phyloP scores from a whole-genome alignment of 768 basidiomycete genomes.

The Xerocomellus dryophilus region DNA sequence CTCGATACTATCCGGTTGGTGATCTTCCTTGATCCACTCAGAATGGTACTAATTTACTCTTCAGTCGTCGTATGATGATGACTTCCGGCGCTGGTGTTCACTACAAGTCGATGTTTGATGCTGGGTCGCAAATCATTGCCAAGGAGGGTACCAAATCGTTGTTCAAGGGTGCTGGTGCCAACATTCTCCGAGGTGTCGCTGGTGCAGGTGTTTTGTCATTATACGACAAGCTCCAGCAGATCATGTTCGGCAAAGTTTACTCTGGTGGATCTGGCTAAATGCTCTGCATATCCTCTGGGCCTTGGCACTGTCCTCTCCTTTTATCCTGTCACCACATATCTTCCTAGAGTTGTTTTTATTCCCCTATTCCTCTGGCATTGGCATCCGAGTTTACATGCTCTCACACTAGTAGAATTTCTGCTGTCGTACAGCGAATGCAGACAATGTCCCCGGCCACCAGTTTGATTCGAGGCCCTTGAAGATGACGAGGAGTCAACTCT shows the following conservation, averaged over 20 bases:
- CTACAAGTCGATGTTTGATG: conserved; percentile 99
- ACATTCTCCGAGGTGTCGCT: conserved; percentile 98
- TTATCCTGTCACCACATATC: conserved; percentile 24
- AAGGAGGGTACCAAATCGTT: conserved; percentile 95
- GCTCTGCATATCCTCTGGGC: conserved; percentile 22
- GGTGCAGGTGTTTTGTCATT: conserved; percentile 99
- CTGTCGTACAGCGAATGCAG: conserved; percentile 18
- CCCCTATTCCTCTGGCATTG: conserved; percentile 22
- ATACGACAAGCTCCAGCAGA: conserved; percentile 97
- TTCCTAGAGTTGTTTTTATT: conserved; percentile 35
- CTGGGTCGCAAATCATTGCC: conserved; percentile 87
- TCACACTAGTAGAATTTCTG: conserved; percentile 18
- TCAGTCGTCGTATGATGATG: conserved; percentile 99
- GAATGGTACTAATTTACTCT: conserved; percentile 17
- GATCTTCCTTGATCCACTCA: background rate
- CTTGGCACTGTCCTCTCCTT: conserved; percentile 33
- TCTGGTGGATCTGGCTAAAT: conserved; percentile 66
- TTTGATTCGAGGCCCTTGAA: background rate
- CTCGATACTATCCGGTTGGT: conserved; percentile 82
- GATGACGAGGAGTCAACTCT: too few relatives aligned
- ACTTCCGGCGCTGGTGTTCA: conserved; percentile 92
- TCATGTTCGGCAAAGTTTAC: conserved; percentile 99
- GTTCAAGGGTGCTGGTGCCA: conserved; percentile 98
- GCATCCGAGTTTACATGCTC: conserved; percentile 26
- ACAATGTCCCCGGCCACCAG: background rate